These are phyloP conservation scores for Scytalidium sp. DNA, from an alignment of 2,329 filamentous ascomycete genomes.

Conservation along the genomic window DNA sequence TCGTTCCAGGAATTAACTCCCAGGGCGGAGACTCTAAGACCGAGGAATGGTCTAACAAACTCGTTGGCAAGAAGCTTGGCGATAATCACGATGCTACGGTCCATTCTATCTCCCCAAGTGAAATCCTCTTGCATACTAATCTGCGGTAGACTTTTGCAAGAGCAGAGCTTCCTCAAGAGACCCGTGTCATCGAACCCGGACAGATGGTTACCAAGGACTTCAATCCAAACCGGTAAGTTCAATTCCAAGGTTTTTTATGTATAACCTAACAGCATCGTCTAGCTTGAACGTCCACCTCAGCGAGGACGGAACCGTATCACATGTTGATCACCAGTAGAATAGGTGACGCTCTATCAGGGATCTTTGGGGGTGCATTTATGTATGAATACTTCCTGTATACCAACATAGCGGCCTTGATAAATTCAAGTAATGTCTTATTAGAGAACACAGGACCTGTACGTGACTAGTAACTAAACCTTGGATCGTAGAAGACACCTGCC, in stretches of 20 bases:
- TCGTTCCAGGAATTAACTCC: constrained; percentile 55
- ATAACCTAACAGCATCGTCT: constrained; percentile 23
- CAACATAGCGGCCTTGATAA: not conserved
- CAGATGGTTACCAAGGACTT: constrained; percentile 58
- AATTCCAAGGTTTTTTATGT: not conserved
- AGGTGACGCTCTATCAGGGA: not conserved
- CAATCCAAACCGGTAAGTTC: constrained; percentile 27
- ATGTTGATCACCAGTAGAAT: constrained; percentile 45
- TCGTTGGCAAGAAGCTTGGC: constrained; percentile 61
- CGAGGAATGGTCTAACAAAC: constrained; percentile 58
- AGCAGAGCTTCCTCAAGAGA: constrained; percentile 53
- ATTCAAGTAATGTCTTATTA: not conserved
- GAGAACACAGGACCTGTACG: not conserved
- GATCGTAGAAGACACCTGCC: not conserved
- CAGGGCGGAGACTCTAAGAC: constrained; percentile 35
- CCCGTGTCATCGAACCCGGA: constrained; percentile 55
- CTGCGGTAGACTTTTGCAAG: constrained; percentile 54
- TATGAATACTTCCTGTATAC: not conserved
- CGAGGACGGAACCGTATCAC: constrained; percentile 58
- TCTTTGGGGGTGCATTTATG: not conserved
- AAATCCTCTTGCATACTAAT: constrained; percentile 5
- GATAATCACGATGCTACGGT: constrained; percentile 54
- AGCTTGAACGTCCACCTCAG: constrained; percentile 58
- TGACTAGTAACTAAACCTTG: not conserved
- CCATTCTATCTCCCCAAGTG: constrained; percentile 17